These are phyloP conservation scores for Aspergillus kassunensis DNA, from an alignment of 495 filamentous ascomycete genomes.

Conservation along the genomic window DNA sequence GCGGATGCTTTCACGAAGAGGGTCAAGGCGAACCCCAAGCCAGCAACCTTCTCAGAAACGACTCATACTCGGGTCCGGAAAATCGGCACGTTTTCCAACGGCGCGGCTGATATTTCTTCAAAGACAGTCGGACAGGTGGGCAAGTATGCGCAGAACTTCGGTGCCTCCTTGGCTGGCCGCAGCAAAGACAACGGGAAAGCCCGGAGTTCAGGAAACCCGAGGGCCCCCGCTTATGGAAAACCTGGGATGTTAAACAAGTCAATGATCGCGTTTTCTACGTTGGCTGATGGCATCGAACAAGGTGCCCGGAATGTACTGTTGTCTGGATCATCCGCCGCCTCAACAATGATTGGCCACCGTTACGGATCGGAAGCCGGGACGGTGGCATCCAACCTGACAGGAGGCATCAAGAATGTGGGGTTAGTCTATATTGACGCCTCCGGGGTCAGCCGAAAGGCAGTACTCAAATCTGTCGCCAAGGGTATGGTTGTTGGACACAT, in stretches of 20 bases:
- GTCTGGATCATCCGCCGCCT: conserved; percentile 69
- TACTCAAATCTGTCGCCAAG: conserved; percentile 91
- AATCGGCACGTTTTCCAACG: conserved; percentile 72
- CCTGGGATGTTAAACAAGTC: conserved; percentile 91
- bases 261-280: conserved; percentile 92
- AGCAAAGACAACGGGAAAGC: conserved; percentile 53
- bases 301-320: conserved; percentile 70
- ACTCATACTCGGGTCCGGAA: conserved; percentile 83
- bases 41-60: conserved; percentile 80
- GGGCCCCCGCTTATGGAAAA: conserved; percentile 61
- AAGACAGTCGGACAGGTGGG: conserved; percentile 82
- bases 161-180: conserved; percentile 62
- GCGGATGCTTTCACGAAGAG: conserved; percentile 79
- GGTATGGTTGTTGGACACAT: conserved; percentile 97
- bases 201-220: conserved; percentile 54
- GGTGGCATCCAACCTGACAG: conserved; percentile 66
- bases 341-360: conserved; percentile 73
- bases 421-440: conserved; percentile 97
- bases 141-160: conserved; percentile 80
- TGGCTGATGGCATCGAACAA: conserved; percentile 89
- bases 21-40: conserved; percentile 68
- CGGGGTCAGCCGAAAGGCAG: conserved; percentile 80
- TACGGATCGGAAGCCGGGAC: conserved; percentile 82
- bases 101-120: conserved; percentile 72
- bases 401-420: conserved; percentile 91